Percentiles rank a stretch among this genome's conserved stretches.
Conservation (phyloP, 1,284 basidiomycete species). For the Agaricales sp. region DNA sequence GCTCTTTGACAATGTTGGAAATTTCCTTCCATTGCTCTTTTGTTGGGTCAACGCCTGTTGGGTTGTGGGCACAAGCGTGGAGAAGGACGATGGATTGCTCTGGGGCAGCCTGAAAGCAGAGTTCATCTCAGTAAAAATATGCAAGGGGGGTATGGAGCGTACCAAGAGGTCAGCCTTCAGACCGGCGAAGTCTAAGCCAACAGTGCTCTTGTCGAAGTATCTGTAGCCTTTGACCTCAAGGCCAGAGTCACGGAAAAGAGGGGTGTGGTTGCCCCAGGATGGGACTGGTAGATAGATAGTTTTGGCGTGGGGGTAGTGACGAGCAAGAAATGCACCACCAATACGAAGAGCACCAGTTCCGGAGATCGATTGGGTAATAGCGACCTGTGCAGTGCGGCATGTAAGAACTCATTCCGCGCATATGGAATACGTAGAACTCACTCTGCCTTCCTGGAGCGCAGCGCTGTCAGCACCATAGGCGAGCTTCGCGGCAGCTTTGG, state of each 20-base stretch:
- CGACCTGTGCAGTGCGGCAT: constrained; percentile 43
- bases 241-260: constrained; percentile 83
- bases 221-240: constrained; percentile 89
- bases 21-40: constrained; percentile 90
- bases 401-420: constrained; percentile 3
- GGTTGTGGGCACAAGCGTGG: constrained; percentile 96
- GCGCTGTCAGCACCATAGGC: constrained; percentile 84
- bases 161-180: constrained; percentile 83
- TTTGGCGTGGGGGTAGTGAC: constrained; percentile 85
- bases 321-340: constrained; percentile 87
- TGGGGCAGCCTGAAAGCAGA: constrained; percentile 50
- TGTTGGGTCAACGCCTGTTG: constrained; percentile 95
- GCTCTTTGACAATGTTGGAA: constrained; percentile 81
- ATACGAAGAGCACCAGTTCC: constrained; percentile 97
- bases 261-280: constrained; percentile 97
- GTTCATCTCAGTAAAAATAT: constrained; percentile 7
- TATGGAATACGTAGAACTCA: constrained; percentile 28
- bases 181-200: constrained; percentile 89
- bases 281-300: constrained; percentile 90
- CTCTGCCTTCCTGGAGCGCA: constrained; percentile 69
- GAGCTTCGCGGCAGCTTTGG: constrained; percentile 81
- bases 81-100: constrained; percentile 76
- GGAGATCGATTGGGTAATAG: constrained; percentile 93
- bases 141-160: constrained; percentile 13
- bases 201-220: constrained; percentile 93